Evolutionary conservation across 805 yeast genomes (phyloP).

Genomic region (Schwanniomyces yamadae): DNA sequence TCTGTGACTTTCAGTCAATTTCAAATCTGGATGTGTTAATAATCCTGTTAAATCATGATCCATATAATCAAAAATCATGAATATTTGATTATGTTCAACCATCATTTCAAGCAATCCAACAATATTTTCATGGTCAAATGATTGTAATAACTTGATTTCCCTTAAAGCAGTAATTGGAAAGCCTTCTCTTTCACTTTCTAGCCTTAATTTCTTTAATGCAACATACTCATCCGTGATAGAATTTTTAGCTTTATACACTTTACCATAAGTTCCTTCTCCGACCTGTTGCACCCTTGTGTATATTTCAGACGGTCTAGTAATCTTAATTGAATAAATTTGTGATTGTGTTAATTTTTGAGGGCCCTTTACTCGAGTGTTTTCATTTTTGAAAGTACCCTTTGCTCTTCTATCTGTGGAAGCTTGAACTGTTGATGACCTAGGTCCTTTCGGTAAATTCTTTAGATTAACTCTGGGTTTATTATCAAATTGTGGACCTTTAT

Average conservation of each 20-base stretch:
- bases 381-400: conserved; percentile 2
- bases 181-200: conserved; percentile 90
- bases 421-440: conserved; percentile 5
- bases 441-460: conserved; percentile 13
- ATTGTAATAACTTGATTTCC: conserved; percentile 82
- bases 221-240: conserved; percentile 64
- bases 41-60: conserved; percentile 92
- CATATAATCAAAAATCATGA: conserved; percentile 91
- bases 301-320: conserved; percentile 31
- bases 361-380: background rate
- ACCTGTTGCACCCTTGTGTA: conserved; percentile 82
- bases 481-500: conserved; percentile 5
- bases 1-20: conserved; percentile 59
- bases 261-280: conserved; percentile 99
- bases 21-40: conserved; percentile 69
- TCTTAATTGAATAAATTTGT: conserved; percentile 35
- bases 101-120: conserved; percentile 85
- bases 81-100: conserved; percentile 72
- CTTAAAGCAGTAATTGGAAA: conserved; percentile 95
- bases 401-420: conserved; percentile 4
- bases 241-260: conserved; percentile 86
- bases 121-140: conserved; percentile 77
- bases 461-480: conserved; percentile 3
- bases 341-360: conserved; percentile 17
- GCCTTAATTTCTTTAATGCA: conserved; percentile 82